A percentile compares a stretch with the other conserved stretches of the same genome.
Conservation (phyloP, 2,329 filamentous ascomycete genomes). For the Emericellopsis cladophorae region DNA sequence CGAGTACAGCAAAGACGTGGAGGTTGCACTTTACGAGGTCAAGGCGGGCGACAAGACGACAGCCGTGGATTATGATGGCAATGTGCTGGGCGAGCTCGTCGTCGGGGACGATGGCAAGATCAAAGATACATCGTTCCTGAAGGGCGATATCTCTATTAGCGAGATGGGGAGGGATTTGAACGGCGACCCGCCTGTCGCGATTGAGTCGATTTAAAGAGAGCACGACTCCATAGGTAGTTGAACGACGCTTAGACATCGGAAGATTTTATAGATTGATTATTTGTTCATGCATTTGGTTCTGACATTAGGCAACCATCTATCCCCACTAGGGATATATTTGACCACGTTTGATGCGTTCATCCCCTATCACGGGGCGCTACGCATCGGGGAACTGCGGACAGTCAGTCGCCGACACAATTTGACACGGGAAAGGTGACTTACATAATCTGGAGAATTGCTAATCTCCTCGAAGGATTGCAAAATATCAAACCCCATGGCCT, state of each 20-base stretch:
- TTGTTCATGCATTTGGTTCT: no score
- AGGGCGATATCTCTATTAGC: constrained; percentile 17
- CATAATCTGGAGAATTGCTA: constrained; percentile 46
- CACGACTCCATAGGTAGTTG: not conserved
- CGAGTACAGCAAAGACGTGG: constrained; percentile 31
- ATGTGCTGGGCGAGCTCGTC: constrained; percentile 23
- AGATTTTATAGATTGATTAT: not conserved
- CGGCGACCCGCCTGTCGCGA: constrained; percentile 12
- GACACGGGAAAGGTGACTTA: constrained; percentile 16
- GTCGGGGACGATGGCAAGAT: constrained; percentile 25
- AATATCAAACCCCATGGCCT: constrained; percentile 69
- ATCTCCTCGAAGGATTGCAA: constrained; percentile 75
- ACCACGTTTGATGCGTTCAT: no score
- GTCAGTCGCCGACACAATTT: not conserved
- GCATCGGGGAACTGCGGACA: constrained; percentile 2
- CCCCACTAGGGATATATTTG: no score
- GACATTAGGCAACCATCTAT: no score
- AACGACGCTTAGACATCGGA: not conserved
- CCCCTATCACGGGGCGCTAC: not conserved
- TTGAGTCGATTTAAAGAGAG: constrained; percentile 6
- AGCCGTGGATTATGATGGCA: constrained; percentile 29
- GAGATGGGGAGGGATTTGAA: constrained; percentile 11
- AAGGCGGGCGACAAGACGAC: constrained; percentile 24
- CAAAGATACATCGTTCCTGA: constrained; percentile 22
- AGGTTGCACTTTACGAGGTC: constrained; percentile 32